A percentile compares a stretch with the other conserved stretches of the same genome.
Conservation (phyloP, 1,284 basidiomycete genomes). For the Peniophora sp. region DNA sequence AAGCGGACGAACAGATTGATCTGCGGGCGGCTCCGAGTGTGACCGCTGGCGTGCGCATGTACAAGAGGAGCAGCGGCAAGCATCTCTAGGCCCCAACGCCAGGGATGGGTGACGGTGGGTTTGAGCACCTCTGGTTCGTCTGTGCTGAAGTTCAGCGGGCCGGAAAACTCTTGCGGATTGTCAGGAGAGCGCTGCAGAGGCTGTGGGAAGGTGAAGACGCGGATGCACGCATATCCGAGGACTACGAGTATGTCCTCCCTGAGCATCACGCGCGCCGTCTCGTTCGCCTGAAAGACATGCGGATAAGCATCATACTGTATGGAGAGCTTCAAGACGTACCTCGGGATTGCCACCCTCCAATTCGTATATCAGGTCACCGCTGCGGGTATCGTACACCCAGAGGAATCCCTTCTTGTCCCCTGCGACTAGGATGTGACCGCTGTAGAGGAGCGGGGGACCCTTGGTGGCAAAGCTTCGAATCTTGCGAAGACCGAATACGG, state of each 20-base stretch:
- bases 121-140: conserved; percentile 20
- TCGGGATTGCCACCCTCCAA: conserved; percentile 18
- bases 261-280: conserved; percentile 27
- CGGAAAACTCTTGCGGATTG: conserved; percentile 6
- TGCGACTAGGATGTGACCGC: conserved; percentile 6
- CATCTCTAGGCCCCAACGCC: conserved; percentile 49
- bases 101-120: conserved; percentile 37
- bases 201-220: conserved; percentile 5
- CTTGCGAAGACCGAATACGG: neutral
- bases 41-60: conserved; percentile 14
- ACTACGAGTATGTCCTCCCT: conserved; percentile 18
- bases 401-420: conserved; percentile 5
- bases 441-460: conserved; percentile 4
- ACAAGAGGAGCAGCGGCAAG: conserved; percentile 27
- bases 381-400: conserved; percentile 6
- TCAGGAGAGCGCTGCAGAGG: conserved; percentile 9
- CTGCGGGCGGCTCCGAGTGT: conserved; percentile 16
- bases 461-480: neutral
- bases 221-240: conserved; percentile 21
- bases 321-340: conserved; percentile 8
- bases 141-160: conserved; percentile 6
- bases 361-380: conserved; percentile 11
- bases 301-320: neutral
- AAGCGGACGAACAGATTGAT: conserved; percentile 53
- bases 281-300: conserved; percentile 1